A percentile compares a stretch with the other conserved stretches of the same genome.
phyloP scores from a whole-genome alignment of 306 rosid genomes.

The Cucurbita argyrosperma region DNA sequence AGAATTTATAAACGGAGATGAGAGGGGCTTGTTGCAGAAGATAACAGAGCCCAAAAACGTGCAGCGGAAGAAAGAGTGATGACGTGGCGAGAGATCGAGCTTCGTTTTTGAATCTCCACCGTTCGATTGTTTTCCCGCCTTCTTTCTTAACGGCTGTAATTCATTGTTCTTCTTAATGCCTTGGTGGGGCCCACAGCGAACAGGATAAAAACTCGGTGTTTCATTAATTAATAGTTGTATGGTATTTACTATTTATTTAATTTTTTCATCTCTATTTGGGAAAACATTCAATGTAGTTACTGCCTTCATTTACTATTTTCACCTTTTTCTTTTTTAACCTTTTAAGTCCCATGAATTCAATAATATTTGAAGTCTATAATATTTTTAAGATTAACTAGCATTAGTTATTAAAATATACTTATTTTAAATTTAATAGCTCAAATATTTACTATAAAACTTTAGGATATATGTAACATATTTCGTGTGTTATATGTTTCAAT shows the following conservation, averaged over 20 bases:
- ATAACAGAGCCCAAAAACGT: background rate
- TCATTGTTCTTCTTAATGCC: background rate
- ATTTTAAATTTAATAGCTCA: too few relatives aligned
- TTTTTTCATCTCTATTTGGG: background rate
- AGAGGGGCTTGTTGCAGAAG: slow-evolving; percentile 11
- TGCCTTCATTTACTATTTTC: background rate
- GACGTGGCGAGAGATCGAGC: background rate
- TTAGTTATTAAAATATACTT: too few relatives aligned
- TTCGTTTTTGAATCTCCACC: background rate
- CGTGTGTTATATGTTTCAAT: too few relatives aligned
- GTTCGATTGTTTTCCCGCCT: slow-evolving; percentile 4
- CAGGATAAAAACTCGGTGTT: background rate
- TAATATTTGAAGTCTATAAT: too few relatives aligned
- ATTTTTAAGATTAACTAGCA: too few relatives aligned
- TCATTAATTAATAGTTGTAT: background rate
- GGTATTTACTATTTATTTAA: background rate
- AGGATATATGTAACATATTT: too few relatives aligned
- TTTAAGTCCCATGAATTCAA: too few relatives aligned
- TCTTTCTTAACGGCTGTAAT: background rate
- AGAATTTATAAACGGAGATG: background rate
- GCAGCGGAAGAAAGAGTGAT: background rate
- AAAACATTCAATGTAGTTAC: background rate
- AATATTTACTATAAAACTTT: too few relatives aligned
- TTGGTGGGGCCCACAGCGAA: background rate
- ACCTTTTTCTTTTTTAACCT: background rate